Percentiles rank a stretch among this genome's conserved stretches.
These are phyloP conservation scores for Cutaneotrichosporon cavernicola DNA, from an alignment of 1,284 basidiomycete species.

Conservation along the genomic window DNA sequence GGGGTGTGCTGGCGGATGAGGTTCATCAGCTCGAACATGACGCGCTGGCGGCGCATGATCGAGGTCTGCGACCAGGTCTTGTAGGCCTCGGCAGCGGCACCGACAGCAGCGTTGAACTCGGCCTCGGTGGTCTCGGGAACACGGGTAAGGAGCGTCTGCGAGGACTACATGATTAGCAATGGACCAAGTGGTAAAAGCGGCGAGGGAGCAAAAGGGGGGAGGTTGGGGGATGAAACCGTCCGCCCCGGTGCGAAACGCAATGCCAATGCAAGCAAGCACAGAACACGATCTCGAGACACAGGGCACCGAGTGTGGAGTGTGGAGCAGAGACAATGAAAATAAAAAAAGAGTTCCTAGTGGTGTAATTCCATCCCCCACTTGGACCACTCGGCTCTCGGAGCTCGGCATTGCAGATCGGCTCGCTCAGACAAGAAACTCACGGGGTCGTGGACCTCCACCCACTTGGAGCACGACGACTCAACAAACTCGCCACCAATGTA, in stretches of 20 bases:
- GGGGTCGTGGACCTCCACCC: conserved; percentile 84
- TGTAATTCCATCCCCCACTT: background rate
- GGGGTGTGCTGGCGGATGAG: conserved; percentile 68
- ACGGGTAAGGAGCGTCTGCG: conserved; percentile 63
- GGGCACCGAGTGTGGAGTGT: no score
- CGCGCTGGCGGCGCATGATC: conserved; percentile 80
- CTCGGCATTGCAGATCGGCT: background rate
- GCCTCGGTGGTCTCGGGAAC: conserved; percentile 82
- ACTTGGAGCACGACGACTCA: conserved; percentile 70
- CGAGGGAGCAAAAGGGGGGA: background rate
- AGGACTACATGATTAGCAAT: conserved; percentile 5
- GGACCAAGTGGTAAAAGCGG: background rate
- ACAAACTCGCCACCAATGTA: conserved; percentile 82
- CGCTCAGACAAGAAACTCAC: conserved; percentile 54
- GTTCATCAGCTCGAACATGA: conserved; percentile 85
- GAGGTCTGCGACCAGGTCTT: conserved; percentile 85
- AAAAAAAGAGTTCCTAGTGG: no score
- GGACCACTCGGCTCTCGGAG: background rate
- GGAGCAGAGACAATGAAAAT: no score
- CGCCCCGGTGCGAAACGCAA: background rate
- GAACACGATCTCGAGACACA: background rate
- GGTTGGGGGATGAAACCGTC: no score
- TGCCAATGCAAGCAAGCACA: background rate
- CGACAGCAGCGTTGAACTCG: conserved; percentile 84
- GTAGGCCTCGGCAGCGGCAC: conserved; percentile 82